phyloP scores from a whole-genome alignment of 1,284 basidiomycete genomes.

The Ustilago nuda region DNA sequence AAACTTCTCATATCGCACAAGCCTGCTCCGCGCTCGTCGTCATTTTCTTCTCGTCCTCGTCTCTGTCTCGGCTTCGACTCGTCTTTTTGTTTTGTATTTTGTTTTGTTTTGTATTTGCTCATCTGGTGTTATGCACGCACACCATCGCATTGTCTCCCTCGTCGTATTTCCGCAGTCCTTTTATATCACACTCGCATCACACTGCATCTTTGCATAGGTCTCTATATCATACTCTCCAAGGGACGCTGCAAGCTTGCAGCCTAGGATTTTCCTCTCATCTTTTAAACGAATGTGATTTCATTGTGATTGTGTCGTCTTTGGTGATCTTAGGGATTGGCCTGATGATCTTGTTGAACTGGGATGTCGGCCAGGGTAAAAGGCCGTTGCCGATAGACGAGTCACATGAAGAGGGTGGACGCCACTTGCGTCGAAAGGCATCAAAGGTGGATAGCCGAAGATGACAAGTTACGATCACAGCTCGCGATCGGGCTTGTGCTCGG shows the following conservation, averaged over 20 bases:
- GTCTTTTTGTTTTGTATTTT: not conserved
- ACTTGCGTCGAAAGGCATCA: not conserved
- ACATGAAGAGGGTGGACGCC: not conserved
- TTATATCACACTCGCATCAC: conserved; percentile 31
- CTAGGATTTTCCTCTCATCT: conserved; percentile 12
- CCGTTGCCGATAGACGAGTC: not conserved
- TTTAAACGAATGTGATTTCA: not conserved
- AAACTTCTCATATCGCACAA: conserved; percentile 10
- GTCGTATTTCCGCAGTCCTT: not conserved
- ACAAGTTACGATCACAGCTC: not conserved
- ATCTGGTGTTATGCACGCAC: conserved; percentile 27
- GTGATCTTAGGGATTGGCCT: not conserved
- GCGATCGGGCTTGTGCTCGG: not conserved
- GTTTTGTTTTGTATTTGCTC: not conserved
- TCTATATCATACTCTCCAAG: conserved; percentile 44
- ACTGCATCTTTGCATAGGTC: conserved; percentile 34
- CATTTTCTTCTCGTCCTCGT: conserved; percentile 4
- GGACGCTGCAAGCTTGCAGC: conserved; percentile 41
- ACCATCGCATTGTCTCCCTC: conserved; percentile 4
- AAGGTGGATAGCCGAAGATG: not conserved
- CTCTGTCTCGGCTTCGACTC: conserved; percentile 10
- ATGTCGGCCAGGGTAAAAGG: not conserved
- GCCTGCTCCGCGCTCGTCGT: conserved; percentile 23
- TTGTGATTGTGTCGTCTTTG: not conserved
- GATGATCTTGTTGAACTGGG: not conserved